These are phyloP conservation scores for Pharnaceum exiguum DNA, from an alignment of 148 eudicot genomes.

Conservation along the genomic window DNA sequence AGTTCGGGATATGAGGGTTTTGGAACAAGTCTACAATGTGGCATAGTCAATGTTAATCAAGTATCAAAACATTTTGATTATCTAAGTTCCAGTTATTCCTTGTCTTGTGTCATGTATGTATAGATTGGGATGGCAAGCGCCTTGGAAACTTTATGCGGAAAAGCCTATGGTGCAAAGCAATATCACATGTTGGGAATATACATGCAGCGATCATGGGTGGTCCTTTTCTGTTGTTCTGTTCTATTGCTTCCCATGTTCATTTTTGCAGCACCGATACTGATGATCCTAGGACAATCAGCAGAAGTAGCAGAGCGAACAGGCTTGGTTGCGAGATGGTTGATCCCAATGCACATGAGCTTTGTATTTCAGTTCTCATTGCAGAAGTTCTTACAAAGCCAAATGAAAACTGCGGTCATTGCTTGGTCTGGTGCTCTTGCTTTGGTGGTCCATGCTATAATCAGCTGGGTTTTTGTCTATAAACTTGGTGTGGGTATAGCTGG, in stretches of 20 bases:
- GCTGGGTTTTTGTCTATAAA: constrained; percentile 50
- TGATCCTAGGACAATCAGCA: constrained; percentile 29
- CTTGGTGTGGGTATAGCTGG: constrained; percentile 52
- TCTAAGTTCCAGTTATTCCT: too few species aligned
- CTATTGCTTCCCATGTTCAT: constrained; percentile 32
- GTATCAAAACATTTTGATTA: too few species aligned
- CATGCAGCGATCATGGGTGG: constrained; percentile 40
- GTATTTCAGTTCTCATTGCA: constrained; percentile 46
- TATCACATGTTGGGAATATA: constrained; percentile 38
- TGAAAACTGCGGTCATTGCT: constrained; percentile 42
- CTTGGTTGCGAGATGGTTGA: constrained; percentile 26
- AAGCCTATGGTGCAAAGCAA: constrained; percentile 46
- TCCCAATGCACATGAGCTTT: constrained; percentile 47
- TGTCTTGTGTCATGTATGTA: neutral
- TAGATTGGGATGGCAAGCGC: constrained; percentile 53
- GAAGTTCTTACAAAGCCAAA: constrained; percentile 58
- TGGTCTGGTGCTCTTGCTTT: constrained; percentile 36
- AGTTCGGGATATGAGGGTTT: too few species aligned
- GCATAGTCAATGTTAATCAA: too few species aligned
- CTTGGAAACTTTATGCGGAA: constrained; percentile 45
- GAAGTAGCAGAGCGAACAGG: constrained; percentile 30
- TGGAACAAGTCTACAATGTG: too few species aligned
- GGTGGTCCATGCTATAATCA: constrained; percentile 34
- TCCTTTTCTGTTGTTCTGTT: constrained; percentile 22
- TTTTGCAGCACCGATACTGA: constrained; percentile 26